Evolutionary conservation across 345 rosid genomes (phyloP), one percentile per base, ranked within the genome.

Genomic region (Turritis glabra): DNA sequence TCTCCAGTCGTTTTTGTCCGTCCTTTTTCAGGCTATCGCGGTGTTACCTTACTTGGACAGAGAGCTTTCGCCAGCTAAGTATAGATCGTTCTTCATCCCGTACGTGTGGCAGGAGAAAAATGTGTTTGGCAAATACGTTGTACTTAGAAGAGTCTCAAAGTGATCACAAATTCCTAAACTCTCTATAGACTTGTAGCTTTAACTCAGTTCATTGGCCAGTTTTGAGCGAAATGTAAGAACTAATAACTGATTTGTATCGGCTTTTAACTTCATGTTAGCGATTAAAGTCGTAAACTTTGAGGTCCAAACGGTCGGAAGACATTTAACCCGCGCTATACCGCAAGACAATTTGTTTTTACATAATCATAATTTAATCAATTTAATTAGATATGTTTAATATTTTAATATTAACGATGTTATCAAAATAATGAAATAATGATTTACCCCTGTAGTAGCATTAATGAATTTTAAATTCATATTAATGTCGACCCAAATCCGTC

Each of bases 51-150:
- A 88, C 69, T 83, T 95, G 72, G 98, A 95, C 86, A 82, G 98
- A 82, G 92, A 88, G 86, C 87, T 89, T 50, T 95, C 98, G 2
- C 98, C 94, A 29, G 84, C 99, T 22, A 54, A 80, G 67, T 86
- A 92, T 64, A 82, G 97, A 21, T 95, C 98, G 8, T 92, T 95
- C 77, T 95, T 92, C 85, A 90, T 95, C 65, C 99, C 99, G 1
- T 80, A 85, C 79, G 57, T 72, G 64, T 90, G 99, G 98, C 96
- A 85, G 64, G 82, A 80, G 76, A 92, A 81, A 74, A 95, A 95
- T 80, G 96, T 90, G 37, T 92, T 95, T 51, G 98, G 99, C 78
- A 77, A 86, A 87, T 95, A 95, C 85, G 85, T 84, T 73, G 71
- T 89, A 69, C 81, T 84, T 48, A 82, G 78, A 79, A 88, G 89